Percentiles rank a stretch among this genome's conserved stretches.
phyloP scores from a whole-genome alignment of 208 protist species.

The Angomonas desouzai region DNA sequence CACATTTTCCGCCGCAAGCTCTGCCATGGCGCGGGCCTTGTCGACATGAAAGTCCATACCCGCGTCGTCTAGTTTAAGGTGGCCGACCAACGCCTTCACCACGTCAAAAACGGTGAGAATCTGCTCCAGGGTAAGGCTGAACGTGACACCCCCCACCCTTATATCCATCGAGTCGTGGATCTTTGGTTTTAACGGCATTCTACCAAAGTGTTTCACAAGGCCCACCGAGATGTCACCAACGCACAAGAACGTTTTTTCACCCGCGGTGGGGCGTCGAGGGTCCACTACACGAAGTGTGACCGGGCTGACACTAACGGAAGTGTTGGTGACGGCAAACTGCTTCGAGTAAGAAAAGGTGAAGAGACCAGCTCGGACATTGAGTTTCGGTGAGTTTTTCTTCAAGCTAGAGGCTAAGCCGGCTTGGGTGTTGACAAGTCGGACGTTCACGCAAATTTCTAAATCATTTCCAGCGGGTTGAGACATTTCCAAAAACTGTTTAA shows the following conservation, averaged over 20 bases:
- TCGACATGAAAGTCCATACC: slow-evolving; percentile 49
- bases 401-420: slow-evolving; percentile 25
- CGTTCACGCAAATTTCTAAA: slow-evolving; percentile 51
- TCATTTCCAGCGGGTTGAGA: slow-evolving; percentile 59
- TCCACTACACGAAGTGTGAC: slow-evolving; percentile 34
- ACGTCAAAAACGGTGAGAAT: slow-evolving; percentile 45
- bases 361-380: slow-evolving; percentile 40
- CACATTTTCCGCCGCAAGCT: slow-evolving; percentile 50
- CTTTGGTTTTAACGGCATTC: slow-evolving; percentile 58
- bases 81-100: slow-evolving; percentile 27
- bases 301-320: slow-evolving; percentile 47
- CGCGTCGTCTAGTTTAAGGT: slow-evolving; percentile 56
- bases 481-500: slow-evolving; percentile 61
- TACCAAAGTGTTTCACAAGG: slow-evolving; percentile 69
- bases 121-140: slow-evolving; percentile 54
- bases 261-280: background rate
- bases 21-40: slow-evolving; percentile 44
- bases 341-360: slow-evolving; percentile 66
- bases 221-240: slow-evolving; percentile 49
- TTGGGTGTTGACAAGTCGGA: slow-evolving; percentile 52
- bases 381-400: slow-evolving; percentile 19
- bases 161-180: slow-evolving; percentile 69
- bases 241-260: slow-evolving; percentile 29
- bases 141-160: slow-evolving; percentile 41
- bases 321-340: slow-evolving; percentile 60